A percentile compares a stretch with the other conserved stretches of the same genome.
Conservation (phyloP, 495 filamentous ascomycete genomes). For the Tuber magnatum region DNA sequence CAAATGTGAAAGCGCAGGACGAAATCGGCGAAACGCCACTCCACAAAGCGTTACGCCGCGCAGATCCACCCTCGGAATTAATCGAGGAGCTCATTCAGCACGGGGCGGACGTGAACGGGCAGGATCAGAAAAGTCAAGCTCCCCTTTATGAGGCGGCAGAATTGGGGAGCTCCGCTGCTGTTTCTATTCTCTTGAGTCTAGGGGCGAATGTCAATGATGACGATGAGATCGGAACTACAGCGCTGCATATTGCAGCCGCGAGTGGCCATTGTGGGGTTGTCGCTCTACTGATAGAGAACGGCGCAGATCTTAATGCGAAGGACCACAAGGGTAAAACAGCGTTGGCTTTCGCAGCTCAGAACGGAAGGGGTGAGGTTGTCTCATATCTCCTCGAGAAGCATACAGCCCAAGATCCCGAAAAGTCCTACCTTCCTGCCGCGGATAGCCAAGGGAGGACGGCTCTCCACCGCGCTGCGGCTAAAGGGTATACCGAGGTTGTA, state of each 20-base stretch:
- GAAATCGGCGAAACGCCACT: slow-evolving; percentile 11
- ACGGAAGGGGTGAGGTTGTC: slow-evolving; percentile 10
- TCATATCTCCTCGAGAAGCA: slow-evolving; percentile 13
- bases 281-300: slow-evolving; percentile 2
- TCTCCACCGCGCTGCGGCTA: slow-evolving; percentile 18
- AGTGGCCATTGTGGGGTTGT: slow-evolving; percentile 5
- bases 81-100: slow-evolving; percentile 20
- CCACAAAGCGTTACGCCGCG: slow-evolving; percentile 11
- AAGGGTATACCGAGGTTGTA: slow-evolving; percentile 16
- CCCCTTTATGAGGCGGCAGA: slow-evolving; percentile 7
- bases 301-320: neutral
- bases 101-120: slow-evolving; percentile 25
- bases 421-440: neutral
- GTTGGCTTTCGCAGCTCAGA: slow-evolving; percentile 9
- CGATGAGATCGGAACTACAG: slow-evolving; percentile 9
- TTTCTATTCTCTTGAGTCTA: slow-evolving; percentile 3
- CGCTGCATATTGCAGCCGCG: slow-evolving; percentile 12
- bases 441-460: slow-evolving; percentile 18
- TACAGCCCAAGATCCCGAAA: neutral
- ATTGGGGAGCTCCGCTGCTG: neutral
- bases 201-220: slow-evolving; percentile 16
- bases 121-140: slow-evolving; percentile 25
- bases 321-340: slow-evolving; percentile 11
- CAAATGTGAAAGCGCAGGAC: slow-evolving; percentile 22
- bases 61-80: slow-evolving; percentile 10